Evolutionary conservation across 352 stramenopile species (phyloP).

Genomic region (Globisporangium echinulatum): DNA sequence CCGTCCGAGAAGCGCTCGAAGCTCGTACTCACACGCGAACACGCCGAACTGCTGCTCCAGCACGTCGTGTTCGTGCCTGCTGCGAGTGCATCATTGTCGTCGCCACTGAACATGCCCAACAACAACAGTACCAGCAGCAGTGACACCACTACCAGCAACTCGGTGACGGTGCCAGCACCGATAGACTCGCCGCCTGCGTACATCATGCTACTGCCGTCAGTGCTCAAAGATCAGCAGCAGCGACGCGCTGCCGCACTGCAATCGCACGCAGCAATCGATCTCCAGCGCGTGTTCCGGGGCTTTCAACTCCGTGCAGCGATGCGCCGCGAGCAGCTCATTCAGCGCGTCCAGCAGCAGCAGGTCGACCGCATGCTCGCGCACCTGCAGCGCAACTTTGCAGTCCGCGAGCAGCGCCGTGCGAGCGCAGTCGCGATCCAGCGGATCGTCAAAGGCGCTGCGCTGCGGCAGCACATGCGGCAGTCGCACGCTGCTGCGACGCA

Average conservation of each 20-base stretch:
- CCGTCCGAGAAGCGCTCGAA: constrained; percentile 34
- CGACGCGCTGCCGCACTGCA: constrained; percentile 8
- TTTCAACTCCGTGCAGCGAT: constrained; percentile 50
- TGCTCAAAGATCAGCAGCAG: constrained; percentile 38
- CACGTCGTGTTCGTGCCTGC: constrained; percentile 36
- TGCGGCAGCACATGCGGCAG: constrained; percentile 20
- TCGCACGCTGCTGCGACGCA: constrained; percentile 26
- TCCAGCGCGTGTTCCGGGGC: constrained; percentile 48
- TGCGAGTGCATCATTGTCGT: neutral
- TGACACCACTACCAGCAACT: neutral
- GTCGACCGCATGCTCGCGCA: constrained; percentile 28
- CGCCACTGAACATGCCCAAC: too few relatives aligned
- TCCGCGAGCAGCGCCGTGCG: constrained; percentile 37
- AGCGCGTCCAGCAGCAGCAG: constrained; percentile 44
- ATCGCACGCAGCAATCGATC: constrained; percentile 29
- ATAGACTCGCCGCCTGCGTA: constrained; percentile 6
- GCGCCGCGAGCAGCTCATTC: constrained; percentile 32
- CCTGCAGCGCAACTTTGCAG: constrained; percentile 21
- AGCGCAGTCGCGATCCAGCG: constrained; percentile 48
- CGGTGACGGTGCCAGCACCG: too few relatives aligned
- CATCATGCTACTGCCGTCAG: constrained; percentile 33
- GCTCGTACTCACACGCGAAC: constrained; percentile 29
- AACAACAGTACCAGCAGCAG: neutral
- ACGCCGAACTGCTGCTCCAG: constrained; percentile 39
- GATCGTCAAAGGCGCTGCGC: constrained; percentile 42